Conservation (phyloP, 805 yeast genomes). For the Cyberlindnera mississippiensis region DNA sequence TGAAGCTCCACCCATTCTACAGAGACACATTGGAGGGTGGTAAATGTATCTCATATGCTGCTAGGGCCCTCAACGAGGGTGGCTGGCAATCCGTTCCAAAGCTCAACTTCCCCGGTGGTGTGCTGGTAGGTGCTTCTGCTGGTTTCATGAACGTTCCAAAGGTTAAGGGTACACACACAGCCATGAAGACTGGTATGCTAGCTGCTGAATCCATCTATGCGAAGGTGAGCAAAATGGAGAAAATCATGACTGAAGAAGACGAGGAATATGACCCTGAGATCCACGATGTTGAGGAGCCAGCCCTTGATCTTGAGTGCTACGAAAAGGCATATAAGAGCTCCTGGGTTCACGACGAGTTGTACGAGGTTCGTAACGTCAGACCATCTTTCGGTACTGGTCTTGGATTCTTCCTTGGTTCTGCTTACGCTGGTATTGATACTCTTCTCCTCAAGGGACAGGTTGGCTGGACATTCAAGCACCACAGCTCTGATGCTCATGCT, state of each 20-base stretch:
- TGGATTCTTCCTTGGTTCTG: conserved; percentile 80
- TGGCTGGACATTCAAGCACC: conserved; percentile 83
- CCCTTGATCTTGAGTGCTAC: conserved; percentile 52
- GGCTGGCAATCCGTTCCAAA: conserved; percentile 92
- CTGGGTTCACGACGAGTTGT: conserved; percentile 83
- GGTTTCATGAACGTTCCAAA: conserved; percentile 98
- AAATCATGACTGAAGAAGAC: conserved; percentile 38
- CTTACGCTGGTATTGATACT: conserved; percentile 81
- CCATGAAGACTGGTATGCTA: conserved; percentile 91
- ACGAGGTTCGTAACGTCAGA: conserved; percentile 83
- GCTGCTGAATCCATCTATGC: conserved; percentile 85
- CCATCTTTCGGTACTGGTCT: conserved; percentile 81
- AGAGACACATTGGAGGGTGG: conserved; percentile 76
- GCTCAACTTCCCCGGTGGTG: conserved; percentile 93
- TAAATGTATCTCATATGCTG: conserved; percentile 89
- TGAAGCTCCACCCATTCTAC: conserved; percentile 91
- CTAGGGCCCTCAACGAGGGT: conserved; percentile 96
- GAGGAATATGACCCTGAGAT: conserved; percentile 38
- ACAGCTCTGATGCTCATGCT: conserved; percentile 62
- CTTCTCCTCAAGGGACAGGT: conserved; percentile 71
- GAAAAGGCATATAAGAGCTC: conserved; percentile 65
- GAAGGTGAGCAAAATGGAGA: conserved; percentile 42
- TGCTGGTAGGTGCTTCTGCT: conserved; percentile 91
- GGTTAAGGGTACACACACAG: conserved; percentile 96
- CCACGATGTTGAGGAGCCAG: conserved; percentile 37